phyloP scores from a whole-genome alignment of 176 grass and related monocot genomes.

The Hyparrhenia diplandra region DNA sequence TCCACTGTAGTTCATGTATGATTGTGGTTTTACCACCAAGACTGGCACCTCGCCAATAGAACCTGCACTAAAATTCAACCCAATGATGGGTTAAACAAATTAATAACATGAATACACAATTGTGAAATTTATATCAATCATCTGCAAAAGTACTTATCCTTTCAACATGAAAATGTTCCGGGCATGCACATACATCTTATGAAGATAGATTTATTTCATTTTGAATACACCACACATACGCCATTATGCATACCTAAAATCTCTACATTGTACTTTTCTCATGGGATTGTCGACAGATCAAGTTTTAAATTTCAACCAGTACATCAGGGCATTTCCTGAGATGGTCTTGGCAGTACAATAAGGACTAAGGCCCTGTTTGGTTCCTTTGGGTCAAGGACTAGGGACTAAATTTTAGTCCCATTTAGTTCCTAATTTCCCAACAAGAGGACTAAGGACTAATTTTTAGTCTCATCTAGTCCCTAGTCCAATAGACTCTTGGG shows the following conservation, averaged over 20 bases:
- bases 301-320: neutral
- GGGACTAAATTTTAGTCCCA: too few relatives aligned
- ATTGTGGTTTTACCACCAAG: conserved; percentile 82
- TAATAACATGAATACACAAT: conserved; percentile 7
- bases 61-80: conserved; percentile 58
- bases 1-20: conserved; percentile 92
- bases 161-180: conserved; percentile 7
- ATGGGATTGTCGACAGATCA: neutral
- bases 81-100: conserved; percentile 5
- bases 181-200: conserved; percentile 6
- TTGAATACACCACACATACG: neutral
- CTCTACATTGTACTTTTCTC: conserved; percentile 2
- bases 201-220: conserved; percentile 1
- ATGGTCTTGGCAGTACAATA: conserved; percentile 4
- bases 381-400: too few relatives aligned
- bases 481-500: too few relatives aligned
- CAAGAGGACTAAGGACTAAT: too few relatives aligned
- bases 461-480: too few relatives aligned
- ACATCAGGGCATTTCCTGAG: neutral
- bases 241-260: neutral
- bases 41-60: conserved; percentile 84
- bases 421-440: too few relatives aligned
- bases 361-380: too few relatives aligned
- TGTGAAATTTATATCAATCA: neutral
- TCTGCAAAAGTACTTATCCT: neutral